phyloP scores from a whole-genome alignment of 2,329 filamentous ascomycete genomes.

The Sphaerulina populicola region DNA sequence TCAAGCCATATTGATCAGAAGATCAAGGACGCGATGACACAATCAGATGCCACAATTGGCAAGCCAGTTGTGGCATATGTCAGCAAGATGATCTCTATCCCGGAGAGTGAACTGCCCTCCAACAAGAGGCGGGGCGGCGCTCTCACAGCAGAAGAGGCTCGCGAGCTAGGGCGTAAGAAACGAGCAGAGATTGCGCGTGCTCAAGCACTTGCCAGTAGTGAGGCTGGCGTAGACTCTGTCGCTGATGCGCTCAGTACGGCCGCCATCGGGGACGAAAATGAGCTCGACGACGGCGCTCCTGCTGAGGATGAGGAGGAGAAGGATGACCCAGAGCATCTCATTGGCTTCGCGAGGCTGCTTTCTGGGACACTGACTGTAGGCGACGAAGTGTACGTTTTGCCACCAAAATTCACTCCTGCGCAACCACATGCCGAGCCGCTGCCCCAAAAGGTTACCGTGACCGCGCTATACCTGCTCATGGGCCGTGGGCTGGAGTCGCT shows the following conservation, averaged over 20 bases:
- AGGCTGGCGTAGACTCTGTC: slow-evolving; percentile 48
- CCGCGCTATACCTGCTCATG: slow-evolving; percentile 91
- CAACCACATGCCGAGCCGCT: slow-evolving; percentile 62
- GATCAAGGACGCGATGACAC: slow-evolving; percentile 71
- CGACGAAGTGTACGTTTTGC: slow-evolving; percentile 81
- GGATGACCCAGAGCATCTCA: slow-evolving; percentile 73
- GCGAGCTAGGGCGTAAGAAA: slow-evolving; percentile 79
- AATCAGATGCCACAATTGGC: slow-evolving; percentile 61
- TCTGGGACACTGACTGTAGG: slow-evolving; percentile 84
- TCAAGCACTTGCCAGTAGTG: slow-evolving; percentile 51
- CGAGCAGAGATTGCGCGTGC: slow-evolving; percentile 77
- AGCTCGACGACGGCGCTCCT: slow-evolving; percentile 45
- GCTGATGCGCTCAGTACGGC: slow-evolving; percentile 54
- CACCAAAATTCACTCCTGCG: slow-evolving; percentile 85
- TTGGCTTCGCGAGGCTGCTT: slow-evolving; percentile 90
- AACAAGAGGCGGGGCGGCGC: slow-evolving; percentile 67
- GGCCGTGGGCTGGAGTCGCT: slow-evolving; percentile 78
- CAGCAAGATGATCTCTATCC: slow-evolving; percentile 96
- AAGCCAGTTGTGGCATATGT: slow-evolving; percentile 88
- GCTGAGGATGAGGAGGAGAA: slow-evolving; percentile 40
- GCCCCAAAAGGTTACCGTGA: slow-evolving; percentile 75
- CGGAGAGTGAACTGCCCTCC: slow-evolving; percentile 80
- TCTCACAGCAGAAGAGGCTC: slow-evolving; percentile 80
- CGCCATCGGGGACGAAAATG: slow-evolving; percentile 48
- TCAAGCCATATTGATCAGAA: slow-evolving; percentile 58